These are phyloP conservation scores for Yamadazyma dushanensis DNA, from an alignment of 1,139 yeast genomes.

Conservation along the genomic window DNA sequence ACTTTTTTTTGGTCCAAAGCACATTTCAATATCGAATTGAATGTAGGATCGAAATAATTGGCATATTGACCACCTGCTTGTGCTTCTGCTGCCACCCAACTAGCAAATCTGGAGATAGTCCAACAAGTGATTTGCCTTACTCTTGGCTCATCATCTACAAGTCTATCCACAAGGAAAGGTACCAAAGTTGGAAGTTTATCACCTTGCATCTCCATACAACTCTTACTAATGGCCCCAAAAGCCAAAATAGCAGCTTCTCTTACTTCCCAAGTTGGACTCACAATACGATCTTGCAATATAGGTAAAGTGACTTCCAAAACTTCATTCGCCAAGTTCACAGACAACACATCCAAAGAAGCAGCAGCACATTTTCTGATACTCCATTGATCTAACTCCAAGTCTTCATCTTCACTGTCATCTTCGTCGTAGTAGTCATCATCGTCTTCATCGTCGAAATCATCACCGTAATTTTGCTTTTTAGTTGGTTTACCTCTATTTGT, in stretches of 20 bases:
- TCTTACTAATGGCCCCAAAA: constrained; percentile 91
- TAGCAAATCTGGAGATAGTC: constrained; percentile 84
- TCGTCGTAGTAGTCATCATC: constrained; percentile 50
- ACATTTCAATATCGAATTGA: constrained; percentile 72
- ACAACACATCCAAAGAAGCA: constrained; percentile 82
- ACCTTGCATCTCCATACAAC: constrained; percentile 72
- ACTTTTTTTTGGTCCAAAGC: constrained; percentile 82
- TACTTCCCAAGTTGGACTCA: constrained; percentile 76
- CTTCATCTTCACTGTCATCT: constrained; percentile 68
- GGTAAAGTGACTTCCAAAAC: constrained; percentile 75
- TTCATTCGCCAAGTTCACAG: constrained; percentile 65
- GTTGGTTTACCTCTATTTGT: constrained; percentile 13
- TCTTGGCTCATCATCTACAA: constrained; percentile 75
- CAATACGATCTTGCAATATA: constrained; percentile 66
- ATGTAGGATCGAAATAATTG: constrained; percentile 70
- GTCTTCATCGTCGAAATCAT: constrained; percentile 11
- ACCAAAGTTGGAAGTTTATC: constrained; percentile 77
- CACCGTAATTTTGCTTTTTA: constrained; percentile 10
- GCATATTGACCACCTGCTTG: constrained; percentile 61
- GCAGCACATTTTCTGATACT: constrained; percentile 91
- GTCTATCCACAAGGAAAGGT: constrained; percentile 80
- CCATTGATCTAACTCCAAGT: constrained; percentile 73
- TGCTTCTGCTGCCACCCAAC: constrained; percentile 77
- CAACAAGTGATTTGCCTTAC: constrained; percentile 94
- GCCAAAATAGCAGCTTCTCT: constrained; percentile 94